Base-by-base conservation (phyloP, 345 rosid genomes). In the Gossypium herbaceum region DNA sequence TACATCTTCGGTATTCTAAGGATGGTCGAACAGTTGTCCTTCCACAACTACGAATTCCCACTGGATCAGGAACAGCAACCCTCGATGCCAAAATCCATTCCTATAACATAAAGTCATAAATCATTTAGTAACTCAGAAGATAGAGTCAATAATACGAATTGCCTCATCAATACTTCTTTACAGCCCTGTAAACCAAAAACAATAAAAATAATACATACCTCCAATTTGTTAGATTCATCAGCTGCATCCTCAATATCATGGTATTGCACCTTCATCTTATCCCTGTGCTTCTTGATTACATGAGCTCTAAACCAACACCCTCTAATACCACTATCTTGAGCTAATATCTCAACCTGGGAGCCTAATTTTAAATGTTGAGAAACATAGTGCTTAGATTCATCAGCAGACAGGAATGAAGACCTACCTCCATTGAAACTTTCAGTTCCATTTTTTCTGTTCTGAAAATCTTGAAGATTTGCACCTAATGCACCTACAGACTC, bases 281-380 rank as follows among this genome's bases (percentile, higher is more conserved):
- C 80, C 70, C 90, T 88, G 79, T 79, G 80, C 63, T 77, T 83
- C 83, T 88, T 89, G 73, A 93, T 77, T 72, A 93, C 79, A 78
- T 50, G 76, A 39, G 92, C 97, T 79, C 84, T 88, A 80, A 88
- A 86, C 98, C 97, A 93, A 77, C 97, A 93, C 12, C 97, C 98
- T 77, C 88, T 85, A 59, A 93, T 73, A 77, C 98, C 97, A 84
- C 98, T 91, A 69, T 93, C 97, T 79, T 90, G 89, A 17, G 90
- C 85, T 41, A 90, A 90, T 69, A 93, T 86, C 82, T 91, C 95
- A 61, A 93, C 86, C 74, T 83, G 80, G 58, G 86, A 86, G 56
- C 98, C 97, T 71, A 86, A 83, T 55, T 82, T 77, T 2, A 88
- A 70, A 80, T 62, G 57, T n/a, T 29, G 77, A 39, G 72, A 56